These are phyloP conservation scores for Chloris gayana DNA, from an alignment of 176 grass and related monocot genomes.

Conservation along the genomic window DNA sequence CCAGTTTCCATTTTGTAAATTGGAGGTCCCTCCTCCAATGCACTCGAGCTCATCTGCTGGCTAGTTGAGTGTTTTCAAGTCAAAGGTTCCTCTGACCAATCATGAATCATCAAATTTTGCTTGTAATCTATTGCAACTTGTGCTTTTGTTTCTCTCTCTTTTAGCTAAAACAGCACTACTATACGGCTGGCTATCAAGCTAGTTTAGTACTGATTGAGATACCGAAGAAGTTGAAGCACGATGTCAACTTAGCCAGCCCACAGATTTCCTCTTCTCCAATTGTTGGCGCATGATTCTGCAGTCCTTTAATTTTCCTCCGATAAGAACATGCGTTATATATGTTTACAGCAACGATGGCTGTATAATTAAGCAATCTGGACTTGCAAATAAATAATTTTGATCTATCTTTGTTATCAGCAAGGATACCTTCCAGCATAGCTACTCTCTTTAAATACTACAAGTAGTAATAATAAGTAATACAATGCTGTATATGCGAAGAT, in stretches of 20 bases:
- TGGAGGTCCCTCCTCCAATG: constrained; percentile 31
- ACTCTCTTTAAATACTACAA: background rate
- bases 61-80: constrained; percentile 32
- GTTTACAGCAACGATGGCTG: constrained; percentile 7
- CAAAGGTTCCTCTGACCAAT: constrained; percentile 38
- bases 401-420: constrained; percentile 7
- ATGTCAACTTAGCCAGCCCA: background rate
- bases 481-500: background rate
- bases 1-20: constrained; percentile 28
- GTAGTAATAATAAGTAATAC: background rate
- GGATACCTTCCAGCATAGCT: background rate
- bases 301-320: background rate
- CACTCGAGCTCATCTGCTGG: constrained; percentile 29
- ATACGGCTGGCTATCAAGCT: constrained; percentile 12
- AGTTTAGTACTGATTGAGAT: background rate
- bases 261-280: background rate
- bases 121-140: constrained; percentile 28
- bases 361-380: constrained; percentile 11
- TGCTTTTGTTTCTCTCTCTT: background rate
- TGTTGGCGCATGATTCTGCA: background rate
- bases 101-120: constrained; percentile 25
- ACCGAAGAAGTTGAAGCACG: constrained; percentile 12
- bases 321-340: background rate
- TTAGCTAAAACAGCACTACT: constrained; percentile 11
- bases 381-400: background rate